Base-by-base conservation (phyloP, 1,284 basidiomycete genomes). In the Pascua sp. region DNA sequence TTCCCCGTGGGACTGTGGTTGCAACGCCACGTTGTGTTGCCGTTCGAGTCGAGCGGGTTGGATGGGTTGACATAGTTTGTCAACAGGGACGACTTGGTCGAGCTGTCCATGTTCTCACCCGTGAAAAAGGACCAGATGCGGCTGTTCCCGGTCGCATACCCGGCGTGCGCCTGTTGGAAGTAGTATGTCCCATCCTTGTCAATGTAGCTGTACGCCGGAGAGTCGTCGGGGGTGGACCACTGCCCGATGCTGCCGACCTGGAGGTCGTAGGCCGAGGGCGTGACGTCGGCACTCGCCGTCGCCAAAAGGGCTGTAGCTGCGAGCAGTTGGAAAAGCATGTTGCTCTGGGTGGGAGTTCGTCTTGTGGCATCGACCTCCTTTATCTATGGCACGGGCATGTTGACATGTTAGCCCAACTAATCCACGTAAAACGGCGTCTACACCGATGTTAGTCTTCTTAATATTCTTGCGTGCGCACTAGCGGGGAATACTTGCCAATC, bases 11-110 rank as follows among this genome's bases (percentile, higher is more conserved):
- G 59, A 2, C 39, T 40, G n/a, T 46, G n/a, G 41, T 55, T 55
- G 53, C 59, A 57, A 4, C 59, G 55, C 56, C 50, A 57, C 2
- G 59, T 61, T 10, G 59, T 61, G 49, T 61, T 40, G 11, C 13
- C 37, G 43, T 61, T 61, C n/a, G 38, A n/a, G 45, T 61, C 59
- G 36, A 16, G 46, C n/a, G 50, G 24, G 44, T 61, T 53, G 47
- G n/a, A 8, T 2, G 59, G 53, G 44, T 61, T 44, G n/a, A 42
- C 43, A 2, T 53, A 49, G 13, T 40, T 5, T 40, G 50, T 24
- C 18, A 57, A 24, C 7, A 9, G 24, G 1, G 36, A 46, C 16
- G 38, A 10, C 24, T 37, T 9, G 4, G 11, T 18, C 4, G 56
- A 43, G 10, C 8, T 13, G 53, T 61, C 59, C 12, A 55, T 53